Evolutionary conservation across 176 grass and related monocot genomes (phyloP).

Genomic region (Areca catechu): DNA sequence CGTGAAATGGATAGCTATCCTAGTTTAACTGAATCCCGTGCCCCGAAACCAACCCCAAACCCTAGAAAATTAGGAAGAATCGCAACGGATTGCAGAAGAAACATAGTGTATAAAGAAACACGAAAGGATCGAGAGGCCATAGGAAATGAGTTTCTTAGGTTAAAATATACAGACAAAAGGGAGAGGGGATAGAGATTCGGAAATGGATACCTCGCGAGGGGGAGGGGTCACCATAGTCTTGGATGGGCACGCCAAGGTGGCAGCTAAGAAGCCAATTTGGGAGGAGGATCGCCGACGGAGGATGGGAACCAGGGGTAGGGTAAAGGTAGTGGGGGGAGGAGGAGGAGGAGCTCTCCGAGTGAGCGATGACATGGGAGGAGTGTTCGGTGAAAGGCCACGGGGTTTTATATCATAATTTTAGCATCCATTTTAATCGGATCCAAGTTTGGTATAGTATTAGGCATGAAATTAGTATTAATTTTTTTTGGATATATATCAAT

Average conservation of each 20-base stretch:
- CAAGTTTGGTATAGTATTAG: too few species aligned
- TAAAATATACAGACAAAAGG: not conserved
- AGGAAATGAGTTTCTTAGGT: too few species aligned
- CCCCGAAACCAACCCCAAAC: constrained; percentile 6
- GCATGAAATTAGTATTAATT: too few species aligned
- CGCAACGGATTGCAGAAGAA: not conserved
- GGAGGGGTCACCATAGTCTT: constrained; percentile 40
- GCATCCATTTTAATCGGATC: too few species aligned
- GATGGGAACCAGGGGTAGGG: not conserved
- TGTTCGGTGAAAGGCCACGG: too few species aligned
- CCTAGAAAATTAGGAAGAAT: not conserved
- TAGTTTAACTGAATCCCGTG: not conserved
- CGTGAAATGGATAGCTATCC: not conserved
- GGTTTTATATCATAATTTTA: too few species aligned
- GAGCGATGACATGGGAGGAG: too few species aligned
- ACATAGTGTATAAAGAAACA: too few species aligned
- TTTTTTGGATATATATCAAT: too few species aligned
- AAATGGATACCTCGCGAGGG: constrained; percentile 36
- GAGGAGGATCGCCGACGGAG: not conserved
- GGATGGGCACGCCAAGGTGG: not conserved
- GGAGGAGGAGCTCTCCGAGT: not conserved
- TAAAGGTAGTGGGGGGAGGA: not conserved
- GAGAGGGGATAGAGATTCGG: not conserved
- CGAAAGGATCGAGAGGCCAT: too few species aligned
- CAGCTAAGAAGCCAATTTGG: constrained; percentile 1